Evolutionary conservation across 2,329 filamentous ascomycete genomes (phyloP).

Genomic region (Fusarium pininemorale): DNA sequence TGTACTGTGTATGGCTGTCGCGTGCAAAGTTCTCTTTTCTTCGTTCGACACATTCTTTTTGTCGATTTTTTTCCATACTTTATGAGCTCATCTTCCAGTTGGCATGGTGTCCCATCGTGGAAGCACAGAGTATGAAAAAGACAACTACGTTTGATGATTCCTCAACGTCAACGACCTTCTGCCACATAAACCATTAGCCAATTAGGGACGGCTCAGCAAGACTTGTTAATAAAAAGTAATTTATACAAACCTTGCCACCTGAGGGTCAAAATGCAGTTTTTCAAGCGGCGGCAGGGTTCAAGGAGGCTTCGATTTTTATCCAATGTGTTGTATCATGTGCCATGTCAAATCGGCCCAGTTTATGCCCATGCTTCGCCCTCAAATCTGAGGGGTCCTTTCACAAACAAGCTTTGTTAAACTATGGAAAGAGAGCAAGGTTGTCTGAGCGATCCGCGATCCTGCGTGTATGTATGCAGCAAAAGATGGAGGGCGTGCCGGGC

Average conservation of each 20-base stretch:
- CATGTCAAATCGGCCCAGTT: slow-evolving; percentile 17
- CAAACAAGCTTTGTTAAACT: slow-evolving; percentile 23
- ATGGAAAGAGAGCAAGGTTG: slow-evolving; percentile 1
- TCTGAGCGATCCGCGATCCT: neutral
- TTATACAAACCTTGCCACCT: neutral
- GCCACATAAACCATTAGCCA: neutral
- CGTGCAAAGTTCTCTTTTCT: slow-evolving; percentile 7
- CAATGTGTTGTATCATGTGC: slow-evolving; percentile 12
- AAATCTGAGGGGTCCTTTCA: neutral
- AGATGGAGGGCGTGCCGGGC: slow-evolving; percentile 27
- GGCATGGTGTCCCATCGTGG: neutral
- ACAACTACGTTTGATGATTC: neutral
- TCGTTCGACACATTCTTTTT: neutral
- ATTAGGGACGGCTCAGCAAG: neutral
- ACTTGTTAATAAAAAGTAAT: neutral
- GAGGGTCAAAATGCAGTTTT: neutral
- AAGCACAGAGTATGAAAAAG: neutral
- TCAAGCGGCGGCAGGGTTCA: slow-evolving; percentile 16
- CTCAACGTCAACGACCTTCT: neutral
- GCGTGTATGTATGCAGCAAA: slow-evolving; percentile 18
- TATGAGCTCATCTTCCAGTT: neutral
- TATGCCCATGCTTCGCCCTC: neutral
- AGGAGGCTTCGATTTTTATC: slow-evolving; percentile 9
- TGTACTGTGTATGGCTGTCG: neutral
- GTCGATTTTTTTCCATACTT: neutral